phyloP scores from a whole-genome alignment of 176 grass and related monocot species.

The Cymbopogon citratus region DNA sequence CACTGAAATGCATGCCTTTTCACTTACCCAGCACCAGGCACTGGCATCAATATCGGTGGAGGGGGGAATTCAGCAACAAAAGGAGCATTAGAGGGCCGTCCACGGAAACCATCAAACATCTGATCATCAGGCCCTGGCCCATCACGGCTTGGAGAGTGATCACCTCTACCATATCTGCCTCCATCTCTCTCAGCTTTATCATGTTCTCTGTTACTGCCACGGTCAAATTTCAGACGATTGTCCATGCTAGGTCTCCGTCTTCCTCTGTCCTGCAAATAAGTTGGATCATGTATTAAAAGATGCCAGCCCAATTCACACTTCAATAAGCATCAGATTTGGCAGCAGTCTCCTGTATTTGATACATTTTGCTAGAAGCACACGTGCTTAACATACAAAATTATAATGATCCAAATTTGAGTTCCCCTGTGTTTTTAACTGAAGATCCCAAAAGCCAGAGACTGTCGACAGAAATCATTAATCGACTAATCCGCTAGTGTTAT shows the following conservation, averaged over 20 bases:
- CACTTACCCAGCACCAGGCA: constrained; percentile 90
- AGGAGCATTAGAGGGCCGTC: constrained; percentile 59
- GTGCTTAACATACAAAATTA: not conserved
- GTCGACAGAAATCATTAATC: not conserved
- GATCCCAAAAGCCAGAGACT: not conserved
- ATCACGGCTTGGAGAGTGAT: constrained; percentile 57
- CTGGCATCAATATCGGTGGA: constrained; percentile 91
- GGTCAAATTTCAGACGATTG: constrained; percentile 64
- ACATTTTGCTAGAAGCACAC: not conserved
- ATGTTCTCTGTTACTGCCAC: constrained; percentile 59
- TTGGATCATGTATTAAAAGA: constrained; percentile 8
- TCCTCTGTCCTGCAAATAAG: constrained; percentile 54
- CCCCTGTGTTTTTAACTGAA: not conserved
- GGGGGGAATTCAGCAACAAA: constrained; percentile 78
- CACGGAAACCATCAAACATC: constrained; percentile 71
- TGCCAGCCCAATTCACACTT: not conserved
- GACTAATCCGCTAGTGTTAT: not conserved
- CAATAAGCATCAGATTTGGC: not conserved
- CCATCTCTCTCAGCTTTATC: constrained; percentile 68
- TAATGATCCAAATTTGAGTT: not conserved
- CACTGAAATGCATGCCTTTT: constrained; percentile 14
- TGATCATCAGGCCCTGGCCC: constrained; percentile 59
- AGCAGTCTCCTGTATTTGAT: not conserved
- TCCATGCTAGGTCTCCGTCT: constrained; percentile 56
- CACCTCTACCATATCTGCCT: constrained; percentile 63